Percentiles rank a stretch among this genome's conserved stretches.
Conservation (phyloP, 257 asterid genomes). For the Nyctanthes arbortristis region DNA sequence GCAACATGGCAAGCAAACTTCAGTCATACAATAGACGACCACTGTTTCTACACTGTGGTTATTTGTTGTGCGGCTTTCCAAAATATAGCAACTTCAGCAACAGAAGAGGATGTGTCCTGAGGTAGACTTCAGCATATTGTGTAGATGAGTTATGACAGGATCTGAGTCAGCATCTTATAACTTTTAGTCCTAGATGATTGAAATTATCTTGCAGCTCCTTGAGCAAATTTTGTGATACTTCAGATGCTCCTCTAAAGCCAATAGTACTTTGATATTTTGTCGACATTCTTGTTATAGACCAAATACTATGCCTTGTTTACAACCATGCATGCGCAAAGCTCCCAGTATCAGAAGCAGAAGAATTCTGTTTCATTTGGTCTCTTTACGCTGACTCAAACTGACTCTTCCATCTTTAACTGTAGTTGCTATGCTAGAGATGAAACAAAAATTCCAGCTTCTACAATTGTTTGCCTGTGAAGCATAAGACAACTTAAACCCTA, state of each 20-base stretch:
- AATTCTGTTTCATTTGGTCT: not conserved
- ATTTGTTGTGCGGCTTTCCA: no score
- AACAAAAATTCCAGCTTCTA: not conserved
- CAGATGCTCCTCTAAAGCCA: not conserved
- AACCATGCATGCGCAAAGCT: not conserved
- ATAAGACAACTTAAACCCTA: not conserved
- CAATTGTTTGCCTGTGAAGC: not conserved
- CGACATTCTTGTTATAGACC: not conserved
- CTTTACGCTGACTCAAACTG: not conserved
- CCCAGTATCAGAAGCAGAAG: not conserved
- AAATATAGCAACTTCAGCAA: no score
- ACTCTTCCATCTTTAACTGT: not conserved
- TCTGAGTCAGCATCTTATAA: no score
- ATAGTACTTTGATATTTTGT: not conserved
- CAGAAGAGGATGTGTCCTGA: no score
- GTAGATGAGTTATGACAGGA: no score
- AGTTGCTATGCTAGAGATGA: not conserved
- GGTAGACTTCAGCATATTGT: no score
- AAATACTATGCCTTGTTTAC: not conserved
- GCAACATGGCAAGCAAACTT: no score
- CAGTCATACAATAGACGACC: no score
- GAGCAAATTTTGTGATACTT: no score
- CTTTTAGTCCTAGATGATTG: no score
- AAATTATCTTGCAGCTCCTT: no score
- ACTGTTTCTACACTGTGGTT: no score